Base-by-base conservation (phyloP, 108 stramenopile species). In the Cylindrotheca fusiformis region DNA sequence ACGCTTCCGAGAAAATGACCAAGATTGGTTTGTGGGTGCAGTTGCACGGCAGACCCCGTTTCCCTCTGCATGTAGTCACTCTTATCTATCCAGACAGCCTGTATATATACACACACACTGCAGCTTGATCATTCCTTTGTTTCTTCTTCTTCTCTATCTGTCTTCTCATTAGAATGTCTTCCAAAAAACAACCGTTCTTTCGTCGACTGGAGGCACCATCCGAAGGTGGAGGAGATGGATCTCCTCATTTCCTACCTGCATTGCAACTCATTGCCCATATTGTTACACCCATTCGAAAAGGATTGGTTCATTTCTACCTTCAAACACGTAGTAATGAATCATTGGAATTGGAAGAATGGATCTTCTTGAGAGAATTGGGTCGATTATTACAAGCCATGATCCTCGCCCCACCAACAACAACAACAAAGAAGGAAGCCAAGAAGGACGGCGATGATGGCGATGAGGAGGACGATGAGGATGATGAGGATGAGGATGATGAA, bases 201-300 rank as follows among this genome's bases (percentile, higher is more conserved):
- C 36, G 36, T 10, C 6, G 14, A 14, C 36, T 41, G 36, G 36
- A 41, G 6, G 36, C 36, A 14, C 6, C 36, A 14, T n/a, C n/a
- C n/a, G n/a, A n/a, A n/a, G n/a, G n/a, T n/a, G n/a, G n/a, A n/a
- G 36, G 14, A 41, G 14, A 41, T 41, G 36, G 36, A 41, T 66
- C 53, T 48, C 46, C 64, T 0, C 64, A 66, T 33, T 73, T 65
- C 50, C 25, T 66, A 21, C 19, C 65, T 4, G 72, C 72, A 8
- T 32, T 65, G 0, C 72, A 73, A 55, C 22, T 73, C 23, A 41
- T 66, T 2, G 72, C 72, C 2, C 72, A 73, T 29, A 63, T 64
- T 0, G 33, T 65, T 4, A 49, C 18, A 0, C 65, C 72, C 0
- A 21, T 73, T 0, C 72, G 72, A n/a, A 73, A 73, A 46, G 72